Evolutionary conservation across 306 rosid species (phyloP), one percentile per base, ranked within the genome.

Genomic region (Acmispon strigosus): DNA sequence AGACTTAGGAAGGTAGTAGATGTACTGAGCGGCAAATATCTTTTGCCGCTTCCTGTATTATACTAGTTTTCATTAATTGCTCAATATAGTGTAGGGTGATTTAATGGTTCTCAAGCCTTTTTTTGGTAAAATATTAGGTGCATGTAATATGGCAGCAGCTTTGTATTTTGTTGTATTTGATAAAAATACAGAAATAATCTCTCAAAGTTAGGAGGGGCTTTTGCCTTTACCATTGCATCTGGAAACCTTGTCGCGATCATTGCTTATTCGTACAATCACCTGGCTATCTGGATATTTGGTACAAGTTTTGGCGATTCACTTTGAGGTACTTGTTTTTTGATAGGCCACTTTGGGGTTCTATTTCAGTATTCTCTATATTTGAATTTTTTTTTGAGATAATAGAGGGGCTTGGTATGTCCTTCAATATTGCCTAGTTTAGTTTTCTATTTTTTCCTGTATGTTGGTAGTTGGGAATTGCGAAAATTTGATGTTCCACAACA

Each of bases 131-230:
- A 51, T 77, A 70, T 81, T 88, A 84, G 96, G 96, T 78, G 80
- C 82, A 80, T 88, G 87, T 86, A 85, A 77, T 88, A 75, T 88
- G 77, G 76, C 85, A 79, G 89, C 88, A 72, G 83, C 91, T 91
- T 85, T 82, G 86, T 86, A 81, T 87, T 27, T 86, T 86, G 90
- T 85, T 81, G 90, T 87, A 87, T 82, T 90, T 76, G 86, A 84
- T 83, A 81, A 72, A 80, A 85, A 86, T 88, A 85, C 96, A 86
- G 81, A 86, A 89, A 89, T 87, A 92, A 89, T 81, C 73, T 80
- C 76, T 83, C 62, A 44, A 85, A 80, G 82, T 56, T 81, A 74
- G 91, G 65, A 63, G 79, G 74, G 78, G 82, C 47, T 45, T 71
- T 84, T 78, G 78, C 72, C 82, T 51, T 70, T 62, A 22, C 69